Evolutionary conservation across 495 filamentous ascomycete species (phyloP), one percentile per base, ranked within the genome.

Genomic region (Lentithecium fluviatile): DNA sequence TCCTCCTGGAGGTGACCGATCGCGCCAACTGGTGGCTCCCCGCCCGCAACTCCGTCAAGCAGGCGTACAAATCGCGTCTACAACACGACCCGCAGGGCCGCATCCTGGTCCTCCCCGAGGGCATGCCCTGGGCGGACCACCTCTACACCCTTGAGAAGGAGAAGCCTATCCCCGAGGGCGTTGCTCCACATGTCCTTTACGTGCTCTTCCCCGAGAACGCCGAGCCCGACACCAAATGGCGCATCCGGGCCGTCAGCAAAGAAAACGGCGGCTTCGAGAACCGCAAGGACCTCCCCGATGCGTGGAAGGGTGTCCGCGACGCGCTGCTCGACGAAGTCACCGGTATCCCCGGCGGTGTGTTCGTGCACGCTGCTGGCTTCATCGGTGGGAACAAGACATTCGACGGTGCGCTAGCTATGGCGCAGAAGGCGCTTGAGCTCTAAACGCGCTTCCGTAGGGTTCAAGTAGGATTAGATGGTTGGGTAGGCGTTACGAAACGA

Each of bases 111-210:
- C 77, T 97, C 20, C 81, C 86, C 12, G 72, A 71, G 53, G 82
- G 86, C 38, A 82, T 90, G 54, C 95, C 94, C 10, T 98, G 94
- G 94, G 91, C 93, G 71, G 93, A 97, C 68, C 94, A 98, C 67
- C 80, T 98, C 15, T 97, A 96, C 75, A 85, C 82, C 38, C 82
- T 97, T 24, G 95, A 98, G 76, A 80, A 81, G 17, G 77, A 78
- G 21, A 71, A 69, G 2, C 70, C 69, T 2, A 73, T 73, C 56
- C 65, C 73, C 11, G 72, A 74, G 0, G 77, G 79, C 32, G 75
- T 85, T 8, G 45, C 47, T 4, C 50, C 59, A 52, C 81, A 81
- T 69, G 83, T 90, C 5, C 75, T 90, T n/a, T 97, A 96, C 73
- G 93, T 95, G n/a, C 79, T 97, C 1, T 98, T 97, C 76, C 85